Conservation (phyloP, 371 early-diverging fungal species). For the Nosema bombycis region DNA sequence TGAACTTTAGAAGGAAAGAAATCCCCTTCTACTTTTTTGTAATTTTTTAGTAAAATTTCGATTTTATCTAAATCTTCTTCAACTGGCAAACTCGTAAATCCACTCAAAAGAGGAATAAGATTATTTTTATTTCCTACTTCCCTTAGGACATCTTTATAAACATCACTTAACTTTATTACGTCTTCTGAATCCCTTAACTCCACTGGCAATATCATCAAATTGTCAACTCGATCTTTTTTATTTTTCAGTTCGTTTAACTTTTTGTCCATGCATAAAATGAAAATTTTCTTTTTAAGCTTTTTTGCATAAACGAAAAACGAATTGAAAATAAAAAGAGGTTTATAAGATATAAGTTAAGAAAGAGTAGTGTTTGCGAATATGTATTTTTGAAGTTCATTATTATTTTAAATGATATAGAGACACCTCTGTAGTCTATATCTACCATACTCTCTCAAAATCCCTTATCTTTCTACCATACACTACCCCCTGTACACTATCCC, state of each 20-base stretch:
- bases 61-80: constrained; percentile 38
- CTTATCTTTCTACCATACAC: too few relatives aligned
- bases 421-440: too few relatives aligned
- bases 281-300: too few relatives aligned
- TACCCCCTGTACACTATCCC: too few relatives aligned
- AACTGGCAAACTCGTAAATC: constrained; percentile 27
- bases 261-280: constrained; percentile 25
- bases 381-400: too few relatives aligned
- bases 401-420: too few relatives aligned
- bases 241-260: constrained; percentile 41
- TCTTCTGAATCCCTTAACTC: constrained; percentile 23
- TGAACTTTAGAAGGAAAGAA: constrained; percentile 18
- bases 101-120: constrained; percentile 40
- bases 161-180: neutral
- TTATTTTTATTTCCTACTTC: constrained; percentile 41
- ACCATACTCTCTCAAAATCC: too few relatives aligned
- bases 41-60: constrained; percentile 19
- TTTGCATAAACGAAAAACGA: too few relatives aligned
- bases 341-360: too few relatives aligned
- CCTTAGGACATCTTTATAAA: constrained; percentile 20
- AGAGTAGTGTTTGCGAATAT: too few relatives aligned
- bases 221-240: constrained; percentile 29
- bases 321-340: too few relatives aligned
- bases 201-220: constrained; percentile 31
- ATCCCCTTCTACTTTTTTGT: constrained; percentile 21